A percentile compares a stretch with the other conserved stretches of the same genome.
phyloP scores from a whole-genome alignment of 768 basidiomycete species.

The Pleurotus cornucopiae region DNA sequence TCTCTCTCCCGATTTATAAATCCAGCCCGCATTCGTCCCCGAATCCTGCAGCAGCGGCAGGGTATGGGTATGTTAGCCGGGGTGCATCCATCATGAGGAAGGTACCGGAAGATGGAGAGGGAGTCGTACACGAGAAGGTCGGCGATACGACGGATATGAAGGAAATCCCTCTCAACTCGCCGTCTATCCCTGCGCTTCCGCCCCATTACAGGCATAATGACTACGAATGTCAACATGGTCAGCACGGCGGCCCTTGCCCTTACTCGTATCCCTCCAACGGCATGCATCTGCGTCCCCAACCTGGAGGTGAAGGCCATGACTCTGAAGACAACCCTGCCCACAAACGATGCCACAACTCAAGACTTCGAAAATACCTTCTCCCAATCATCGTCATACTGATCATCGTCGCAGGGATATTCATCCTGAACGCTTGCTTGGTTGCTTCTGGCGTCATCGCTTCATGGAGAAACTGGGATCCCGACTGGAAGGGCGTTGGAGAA shows the following conservation, averaged over 20 bases:
- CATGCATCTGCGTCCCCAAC: background rate
- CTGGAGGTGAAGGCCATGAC: background rate
- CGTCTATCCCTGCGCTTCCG: slow-evolving; percentile 9
- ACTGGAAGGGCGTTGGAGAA: slow-evolving; percentile 4
- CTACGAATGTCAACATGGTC: slow-evolving; percentile 5
- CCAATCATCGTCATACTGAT: background rate
- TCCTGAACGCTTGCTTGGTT: background rate
- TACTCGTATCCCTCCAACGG: background rate
- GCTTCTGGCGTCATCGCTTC: background rate
- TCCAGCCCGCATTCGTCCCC: slow-evolving; percentile 3
- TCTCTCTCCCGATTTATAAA: background rate
- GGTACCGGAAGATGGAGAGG: too few relatives aligned
- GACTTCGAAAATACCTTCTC: background rate
- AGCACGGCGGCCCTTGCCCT: background rate
- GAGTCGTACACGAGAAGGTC: background rate
- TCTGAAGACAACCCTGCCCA: background rate
- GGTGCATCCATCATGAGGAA: background rate
- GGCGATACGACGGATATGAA: background rate
- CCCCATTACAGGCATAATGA: slow-evolving; percentile 7
- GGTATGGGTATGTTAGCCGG: background rate
- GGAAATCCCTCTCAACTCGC: slow-evolving; percentile 1
- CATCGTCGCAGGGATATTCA: slow-evolving; percentile 1
- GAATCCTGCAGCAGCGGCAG: background rate
- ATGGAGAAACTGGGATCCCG: background rate
- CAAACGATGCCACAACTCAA: background rate